These are phyloP conservation scores for Rhododendron vialii DNA, from an alignment of 148 eudicot species.

Conservation along the genomic window DNA sequence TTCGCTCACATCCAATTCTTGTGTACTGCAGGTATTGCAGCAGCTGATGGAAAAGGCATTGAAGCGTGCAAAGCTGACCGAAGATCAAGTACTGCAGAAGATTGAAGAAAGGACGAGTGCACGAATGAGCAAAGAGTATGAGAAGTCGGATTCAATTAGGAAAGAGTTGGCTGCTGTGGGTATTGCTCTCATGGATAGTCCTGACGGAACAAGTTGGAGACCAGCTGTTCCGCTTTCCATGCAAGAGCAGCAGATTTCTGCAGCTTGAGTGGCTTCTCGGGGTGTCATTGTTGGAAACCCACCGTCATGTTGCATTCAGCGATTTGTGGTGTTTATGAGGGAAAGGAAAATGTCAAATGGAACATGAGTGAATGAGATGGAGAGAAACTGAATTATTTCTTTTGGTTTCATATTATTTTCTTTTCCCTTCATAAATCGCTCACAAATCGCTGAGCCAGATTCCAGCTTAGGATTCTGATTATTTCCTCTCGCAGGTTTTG, in stretches of 20 bases:
- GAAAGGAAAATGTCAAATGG: background rate
- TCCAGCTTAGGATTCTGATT: background rate
- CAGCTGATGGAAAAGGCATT: slow-evolving; percentile 78
- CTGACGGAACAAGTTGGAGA: slow-evolving; percentile 88
- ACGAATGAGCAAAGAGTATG: slow-evolving; percentile 75
- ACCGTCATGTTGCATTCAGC: background rate
- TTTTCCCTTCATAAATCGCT: background rate
- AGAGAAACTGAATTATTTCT: background rate
- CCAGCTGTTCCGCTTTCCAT: slow-evolving; percentile 76
- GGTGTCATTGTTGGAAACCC: background rate
- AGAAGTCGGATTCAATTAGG: slow-evolving; percentile 75
- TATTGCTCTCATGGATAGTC: slow-evolving; percentile 88
- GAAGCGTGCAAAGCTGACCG: slow-evolving; percentile 77
- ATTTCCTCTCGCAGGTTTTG: background rate
- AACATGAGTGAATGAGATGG: background rate
- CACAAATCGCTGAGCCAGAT: background rate
- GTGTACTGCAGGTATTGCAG: slow-evolving; percentile 43
- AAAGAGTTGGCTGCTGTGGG: slow-evolving; percentile 79
- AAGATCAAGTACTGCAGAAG: slow-evolving; percentile 58
- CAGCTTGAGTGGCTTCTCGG: slow-evolving; percentile 20
- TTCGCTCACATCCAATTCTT: background rate
- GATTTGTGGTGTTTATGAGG: background rate
- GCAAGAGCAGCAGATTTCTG: slow-evolving; percentile 41
- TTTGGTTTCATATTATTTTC: background rate
- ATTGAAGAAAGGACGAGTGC: slow-evolving; percentile 70